Base-by-base conservation (phyloP, 345 rosid species). In the Acer yangbiense region DNA sequence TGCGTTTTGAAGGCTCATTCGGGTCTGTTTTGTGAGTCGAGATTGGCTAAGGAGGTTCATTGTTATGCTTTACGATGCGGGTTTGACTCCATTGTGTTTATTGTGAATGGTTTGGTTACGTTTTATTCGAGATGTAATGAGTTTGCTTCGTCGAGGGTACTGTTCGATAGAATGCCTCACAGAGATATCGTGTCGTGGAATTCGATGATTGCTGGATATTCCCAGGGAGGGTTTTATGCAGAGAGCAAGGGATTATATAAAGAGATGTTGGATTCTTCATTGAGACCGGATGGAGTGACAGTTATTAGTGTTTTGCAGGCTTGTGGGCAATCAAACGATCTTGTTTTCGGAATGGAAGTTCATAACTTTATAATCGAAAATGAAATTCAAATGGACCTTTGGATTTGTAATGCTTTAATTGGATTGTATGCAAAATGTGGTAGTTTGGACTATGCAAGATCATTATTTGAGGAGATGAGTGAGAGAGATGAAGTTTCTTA, bases 121-220 rank as follows among this genome's bases (percentile, higher is more conserved):
- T 92, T 76, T 61, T 93, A 93, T 69, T 72, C 93, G 2, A 91
- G 86, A 75, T 92, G 94, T 69, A 80, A 82, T 20, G 83, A 79
- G 7, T 32, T 73, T 9, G 80, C 64, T 41, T 87, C 63, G 54
- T 94, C 93, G 9, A 84, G 91, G 86, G 86, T 70, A 61, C 55
- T 92, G 85, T 95, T 95, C 66, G 92, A 89, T 76, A 72, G 46
- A 76, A 90, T 92, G 93, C 52, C 69, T 44, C 77, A 84, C 13
- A 90, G 90, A 87, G 98, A 93, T 78, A 80, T 88, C 1, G 93
- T 95, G 35, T 81, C 94, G 0, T 95, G 98, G 97, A 95, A 93
- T 76, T 93, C 97, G 6, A 90, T 95, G 94, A 87, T 93, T 75
- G 81, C 94, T 0, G 98, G 95, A 23, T 95, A 92, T 70, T 90